phyloP scores from a whole-genome alignment of 768 basidiomycete genomes.

The Xerocomus brunneocitrinus region DNA sequence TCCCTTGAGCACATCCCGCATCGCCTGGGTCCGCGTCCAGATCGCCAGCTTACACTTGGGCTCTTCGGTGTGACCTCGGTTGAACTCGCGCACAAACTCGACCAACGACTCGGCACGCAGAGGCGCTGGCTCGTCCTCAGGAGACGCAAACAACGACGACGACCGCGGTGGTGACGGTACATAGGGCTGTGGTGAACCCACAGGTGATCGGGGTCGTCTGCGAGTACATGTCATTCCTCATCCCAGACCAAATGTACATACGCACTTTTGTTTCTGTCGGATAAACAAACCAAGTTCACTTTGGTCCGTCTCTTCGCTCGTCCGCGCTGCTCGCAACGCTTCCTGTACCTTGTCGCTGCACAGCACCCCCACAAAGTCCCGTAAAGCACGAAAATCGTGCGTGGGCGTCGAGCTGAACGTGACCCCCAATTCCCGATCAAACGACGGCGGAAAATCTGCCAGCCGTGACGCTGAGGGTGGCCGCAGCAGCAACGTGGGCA shows the following conservation, averaged over 20 bases:
- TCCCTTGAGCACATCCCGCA: conserved; percentile 9
- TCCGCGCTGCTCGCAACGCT: conserved; percentile 50
- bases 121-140: conserved; percentile 33
- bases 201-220: conserved; percentile 51
- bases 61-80: conserved; percentile 27
- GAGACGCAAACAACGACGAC: conserved; percentile 40
- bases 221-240: neutral
- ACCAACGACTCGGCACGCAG: conserved; percentile 45
- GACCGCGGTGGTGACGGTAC: conserved; percentile 37
- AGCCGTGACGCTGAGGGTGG: conserved; percentile 28
- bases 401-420: conserved; percentile 26
- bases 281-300: conserved; percentile 43
- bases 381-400: conserved; percentile 45
- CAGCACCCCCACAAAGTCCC: conserved; percentile 43
- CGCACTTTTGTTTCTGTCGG: conserved; percentile 56
- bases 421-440: conserved; percentile 28
- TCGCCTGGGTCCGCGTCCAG: conserved; percentile 39
- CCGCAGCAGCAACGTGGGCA: conserved; percentile 43
- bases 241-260: conserved; percentile 2
- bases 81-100: conserved; percentile 57
- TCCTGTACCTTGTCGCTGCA: conserved; percentile 52
- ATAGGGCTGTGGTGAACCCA: conserved; percentile 56
- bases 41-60: conserved; percentile 45
- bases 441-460: conserved; percentile 24
- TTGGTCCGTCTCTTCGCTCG: conserved; percentile 51